Percentiles rank a stretch among this genome's conserved stretches.
Evolutionary conservation across 305 asterid genomes (phyloP).

Genomic region (Rubia balearica): DNA sequence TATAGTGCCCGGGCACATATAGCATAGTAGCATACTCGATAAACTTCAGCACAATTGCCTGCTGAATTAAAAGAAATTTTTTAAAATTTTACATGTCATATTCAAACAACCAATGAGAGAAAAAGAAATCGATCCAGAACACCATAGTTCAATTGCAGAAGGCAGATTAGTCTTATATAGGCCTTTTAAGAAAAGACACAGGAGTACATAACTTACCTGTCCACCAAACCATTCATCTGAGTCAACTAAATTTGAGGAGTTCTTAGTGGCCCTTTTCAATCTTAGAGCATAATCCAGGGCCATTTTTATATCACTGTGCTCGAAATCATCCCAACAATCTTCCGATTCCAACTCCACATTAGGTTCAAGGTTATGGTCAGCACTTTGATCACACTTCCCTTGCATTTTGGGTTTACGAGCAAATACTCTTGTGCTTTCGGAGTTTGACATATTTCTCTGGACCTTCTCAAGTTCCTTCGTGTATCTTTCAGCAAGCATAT

Average conservation of each 20-base stretch:
- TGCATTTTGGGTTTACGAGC: conserved; percentile 25
- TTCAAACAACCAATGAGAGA: not conserved
- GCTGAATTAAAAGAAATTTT: not conserved
- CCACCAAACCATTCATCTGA: conserved; percentile 25
- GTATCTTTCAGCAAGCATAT: conserved; percentile 57
- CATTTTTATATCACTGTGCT: conserved; percentile 44
- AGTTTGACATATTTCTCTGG: conserved; percentile 37
- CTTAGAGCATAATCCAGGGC: conserved; percentile 61
- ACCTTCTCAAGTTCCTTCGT: conserved; percentile 46
- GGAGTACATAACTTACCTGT: conserved; percentile 36
- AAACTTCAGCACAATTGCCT: not conserved
- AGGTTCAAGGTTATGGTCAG: conserved; percentile 13
- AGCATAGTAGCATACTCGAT: not conserved
- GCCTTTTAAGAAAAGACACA: not conserved
- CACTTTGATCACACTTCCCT: conserved; percentile 20
- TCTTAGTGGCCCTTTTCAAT: conserved; percentile 49
- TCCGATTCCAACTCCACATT: conserved; percentile 22
- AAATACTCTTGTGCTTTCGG: conserved; percentile 32
- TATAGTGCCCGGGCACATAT: not conserved
- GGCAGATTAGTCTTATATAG: not conserved
- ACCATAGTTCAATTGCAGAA: conserved; percentile 7
- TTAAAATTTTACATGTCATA: not conserved
- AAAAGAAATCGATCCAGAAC: not conserved
- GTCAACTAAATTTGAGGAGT: conserved; percentile 28
- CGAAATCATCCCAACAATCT: conserved; percentile 71